phyloP scores from a whole-genome alignment of 331 rosid species.

The Phaseolus coccineus region DNA sequence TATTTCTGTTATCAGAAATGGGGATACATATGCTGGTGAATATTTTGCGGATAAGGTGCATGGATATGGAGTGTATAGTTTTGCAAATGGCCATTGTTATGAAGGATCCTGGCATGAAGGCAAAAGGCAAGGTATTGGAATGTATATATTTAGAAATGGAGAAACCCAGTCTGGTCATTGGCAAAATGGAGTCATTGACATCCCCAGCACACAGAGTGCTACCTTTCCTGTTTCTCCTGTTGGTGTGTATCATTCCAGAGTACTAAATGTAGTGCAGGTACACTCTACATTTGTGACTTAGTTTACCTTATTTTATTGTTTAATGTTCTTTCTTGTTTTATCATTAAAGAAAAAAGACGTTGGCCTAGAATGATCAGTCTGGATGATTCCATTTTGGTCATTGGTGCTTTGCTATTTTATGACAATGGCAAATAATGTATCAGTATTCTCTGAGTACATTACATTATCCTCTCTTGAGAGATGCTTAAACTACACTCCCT shows the following conservation, averaged over 20 bases:
- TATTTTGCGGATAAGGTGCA: constrained; percentile 98
- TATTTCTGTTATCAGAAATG: constrained; percentile 64
- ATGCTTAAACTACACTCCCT: not conserved
- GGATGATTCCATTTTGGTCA: not conserved
- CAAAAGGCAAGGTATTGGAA: constrained; percentile 96
- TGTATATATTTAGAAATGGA: constrained; percentile 94
- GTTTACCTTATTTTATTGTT: constrained; percentile 7
- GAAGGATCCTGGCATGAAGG: constrained; percentile 99
- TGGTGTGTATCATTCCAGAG: constrained; percentile 95
- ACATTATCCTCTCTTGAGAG: not conserved
- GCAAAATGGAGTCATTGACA: constrained; percentile 90
- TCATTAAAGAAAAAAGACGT: not conserved
- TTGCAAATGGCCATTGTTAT: constrained; percentile 89
- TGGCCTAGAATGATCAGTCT: constrained; percentile 4
- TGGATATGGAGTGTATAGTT: constrained; percentile 88
- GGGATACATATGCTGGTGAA: constrained; percentile 93
- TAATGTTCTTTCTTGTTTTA: constrained; percentile 1
- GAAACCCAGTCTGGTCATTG: constrained; percentile 98
- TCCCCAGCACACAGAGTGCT: constrained; percentile 85
- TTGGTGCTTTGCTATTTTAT: constrained; percentile 13
- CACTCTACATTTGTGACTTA: not conserved
- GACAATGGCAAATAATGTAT: constrained; percentile 26
- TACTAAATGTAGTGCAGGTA: constrained; percentile 95
- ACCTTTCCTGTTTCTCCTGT: constrained; percentile 78
- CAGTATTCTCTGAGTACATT: not conserved